phyloP scores from a whole-genome alignment of 1,139 yeast genomes.

The Kodamaea alishanica region DNA sequence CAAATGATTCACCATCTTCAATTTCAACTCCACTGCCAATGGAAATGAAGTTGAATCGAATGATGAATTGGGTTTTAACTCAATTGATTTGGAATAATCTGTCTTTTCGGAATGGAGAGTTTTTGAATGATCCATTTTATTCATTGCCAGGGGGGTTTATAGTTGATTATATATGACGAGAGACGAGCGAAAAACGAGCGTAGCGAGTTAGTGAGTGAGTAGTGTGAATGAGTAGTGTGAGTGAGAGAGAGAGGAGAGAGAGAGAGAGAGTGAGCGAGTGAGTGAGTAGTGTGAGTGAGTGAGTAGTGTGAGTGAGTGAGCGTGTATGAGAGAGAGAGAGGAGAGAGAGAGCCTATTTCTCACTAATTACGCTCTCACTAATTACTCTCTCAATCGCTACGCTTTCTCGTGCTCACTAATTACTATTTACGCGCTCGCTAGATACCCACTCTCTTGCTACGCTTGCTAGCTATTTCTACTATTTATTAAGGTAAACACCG shows the following conservation, averaged over 20 bases:
- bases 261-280: background rate
- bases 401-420: too few species aligned
- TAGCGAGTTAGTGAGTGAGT: background rate
- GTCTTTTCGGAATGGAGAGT: constrained; percentile 15
- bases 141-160: constrained; percentile 19
- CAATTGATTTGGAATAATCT: constrained; percentile 32
- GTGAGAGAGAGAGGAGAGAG: background rate
- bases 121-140: constrained; percentile 19
- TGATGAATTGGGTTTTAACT: constrained; percentile 30
- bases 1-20: constrained; percentile 47
- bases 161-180: constrained; percentile 5
- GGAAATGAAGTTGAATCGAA: constrained; percentile 12
- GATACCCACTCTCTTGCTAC: too few species aligned
- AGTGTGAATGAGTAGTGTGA: background rate
- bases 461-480: too few species aligned
- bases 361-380: too few species aligned
- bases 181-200: background rate
- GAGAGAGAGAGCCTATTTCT: too few species aligned
- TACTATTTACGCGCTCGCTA: too few species aligned
- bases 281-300: background rate
- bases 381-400: too few species aligned
- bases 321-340: too few species aligned
- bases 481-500: too few species aligned
- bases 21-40: constrained; percentile 4
- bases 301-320: too few species aligned